phyloP scores from a whole-genome alignment of 192 early-diverging fungal species.

The Coemansia sp. region DNA sequence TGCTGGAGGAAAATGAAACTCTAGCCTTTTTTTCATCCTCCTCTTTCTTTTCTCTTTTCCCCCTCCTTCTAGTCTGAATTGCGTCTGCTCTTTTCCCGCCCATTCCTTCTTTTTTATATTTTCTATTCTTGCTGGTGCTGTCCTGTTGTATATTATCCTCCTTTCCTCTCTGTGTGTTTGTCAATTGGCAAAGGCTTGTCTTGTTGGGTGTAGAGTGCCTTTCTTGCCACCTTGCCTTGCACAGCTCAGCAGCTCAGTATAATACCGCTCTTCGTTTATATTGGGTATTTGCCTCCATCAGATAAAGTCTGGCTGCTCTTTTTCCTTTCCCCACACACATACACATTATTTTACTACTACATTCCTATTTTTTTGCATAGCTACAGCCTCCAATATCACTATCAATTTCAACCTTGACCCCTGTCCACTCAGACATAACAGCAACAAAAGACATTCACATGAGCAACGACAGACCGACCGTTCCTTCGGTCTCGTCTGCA shows the following conservation, averaged over 20 bases:
- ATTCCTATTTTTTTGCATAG: too few relatives aligned
- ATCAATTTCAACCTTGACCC: too few relatives aligned
- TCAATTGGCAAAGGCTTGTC: background rate
- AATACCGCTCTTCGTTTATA: too few relatives aligned
- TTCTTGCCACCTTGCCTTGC: too few relatives aligned
- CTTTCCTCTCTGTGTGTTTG: conserved; percentile 13
- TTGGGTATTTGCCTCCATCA: too few relatives aligned
- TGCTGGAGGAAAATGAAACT: background rate
- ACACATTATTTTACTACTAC: too few relatives aligned
- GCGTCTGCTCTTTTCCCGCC: background rate
- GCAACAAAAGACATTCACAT: background rate
- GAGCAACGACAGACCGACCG: conserved; percentile 11
- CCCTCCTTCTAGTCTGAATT: background rate
- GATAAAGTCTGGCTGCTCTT: too few relatives aligned
- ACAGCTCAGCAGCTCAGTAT: too few relatives aligned
- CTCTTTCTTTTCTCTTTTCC: conserved; percentile 12
- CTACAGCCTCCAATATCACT: too few relatives aligned
- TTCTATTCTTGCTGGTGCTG: background rate
- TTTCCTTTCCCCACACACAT: too few relatives aligned
- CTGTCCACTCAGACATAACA: too few relatives aligned
- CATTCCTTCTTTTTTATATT: conserved; percentile 3
- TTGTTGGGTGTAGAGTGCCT: background rate
- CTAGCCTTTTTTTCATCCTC: background rate
- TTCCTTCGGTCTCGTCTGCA: background rate
- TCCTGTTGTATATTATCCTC: conserved; percentile 1